These are phyloP conservation scores for Gnetum montanum DNA, from an alignment of 75 land plant genomes.

Conservation along the genomic window DNA sequence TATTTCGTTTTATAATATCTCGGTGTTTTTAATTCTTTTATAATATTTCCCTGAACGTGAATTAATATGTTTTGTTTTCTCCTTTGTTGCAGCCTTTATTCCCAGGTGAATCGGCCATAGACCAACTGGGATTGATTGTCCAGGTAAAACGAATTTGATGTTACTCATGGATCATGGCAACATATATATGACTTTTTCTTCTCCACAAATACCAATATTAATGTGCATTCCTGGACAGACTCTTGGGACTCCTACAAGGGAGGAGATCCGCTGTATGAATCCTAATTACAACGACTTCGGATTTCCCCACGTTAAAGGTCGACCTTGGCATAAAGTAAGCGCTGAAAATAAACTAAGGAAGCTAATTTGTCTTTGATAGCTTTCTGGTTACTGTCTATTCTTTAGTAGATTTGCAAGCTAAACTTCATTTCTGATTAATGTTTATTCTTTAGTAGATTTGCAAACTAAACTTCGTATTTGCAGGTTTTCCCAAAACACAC, in stretches of 20 bases:
- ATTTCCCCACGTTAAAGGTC: conserved; percentile 62
- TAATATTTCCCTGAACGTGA: background rate
- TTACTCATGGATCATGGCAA: background rate
- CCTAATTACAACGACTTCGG: conserved; percentile 16
- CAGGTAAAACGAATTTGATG: conserved; percentile 28
- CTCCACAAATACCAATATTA: too few relatives aligned
- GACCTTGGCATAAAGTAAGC: conserved; percentile 87
- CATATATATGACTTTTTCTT: too few relatives aligned
- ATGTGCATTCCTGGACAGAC: background rate
- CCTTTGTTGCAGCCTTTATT: conserved; percentile 57
- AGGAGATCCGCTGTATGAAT: conserved; percentile 24
- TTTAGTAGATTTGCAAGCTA: background rate
- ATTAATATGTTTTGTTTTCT: conserved; percentile 1
- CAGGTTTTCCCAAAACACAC: conserved; percentile 62
- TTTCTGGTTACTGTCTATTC: background rate
- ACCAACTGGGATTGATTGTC: conserved; percentile 84
- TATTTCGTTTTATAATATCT: background rate
- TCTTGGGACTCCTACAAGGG: conserved; percentile 20
- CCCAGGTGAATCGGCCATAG: conserved; percentile 89
- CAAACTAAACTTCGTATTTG: background rate
- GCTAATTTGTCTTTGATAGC: background rate
- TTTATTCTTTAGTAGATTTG: background rate
- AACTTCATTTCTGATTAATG: background rate
- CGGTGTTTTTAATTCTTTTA: background rate
- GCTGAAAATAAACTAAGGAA: background rate